Evolutionary conservation across 441 rosid genomes (phyloP).

Genomic region (Corymbia calophylla): DNA sequence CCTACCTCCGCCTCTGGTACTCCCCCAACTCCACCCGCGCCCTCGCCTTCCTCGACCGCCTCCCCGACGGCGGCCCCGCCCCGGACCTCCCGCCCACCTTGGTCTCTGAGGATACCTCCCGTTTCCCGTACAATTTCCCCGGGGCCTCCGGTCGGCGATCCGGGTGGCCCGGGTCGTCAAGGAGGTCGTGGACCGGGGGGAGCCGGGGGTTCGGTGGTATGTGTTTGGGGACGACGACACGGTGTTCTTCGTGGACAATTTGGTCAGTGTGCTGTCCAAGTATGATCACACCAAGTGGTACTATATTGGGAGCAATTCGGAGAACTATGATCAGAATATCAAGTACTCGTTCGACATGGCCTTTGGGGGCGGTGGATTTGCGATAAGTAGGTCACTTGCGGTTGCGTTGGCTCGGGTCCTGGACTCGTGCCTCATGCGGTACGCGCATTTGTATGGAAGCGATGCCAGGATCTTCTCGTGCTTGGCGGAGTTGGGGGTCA

Average conservation of each 20-base stretch:
- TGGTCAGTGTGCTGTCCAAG: constrained; percentile 60
- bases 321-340: constrained; percentile 68
- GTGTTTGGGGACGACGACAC: constrained; percentile 97
- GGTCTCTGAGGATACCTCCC: constrained; percentile 50
- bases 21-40: constrained; percentile 57
- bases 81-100: constrained; percentile 47
- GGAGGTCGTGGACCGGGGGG: constrained; percentile 58
- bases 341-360: constrained; percentile 83
- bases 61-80: not conserved
- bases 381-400: constrained; percentile 60
- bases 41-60: constrained; percentile 55
- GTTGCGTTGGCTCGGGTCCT: constrained; percentile 54
- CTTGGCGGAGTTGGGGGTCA: constrained; percentile 83
- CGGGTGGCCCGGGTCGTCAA: constrained; percentile 78
- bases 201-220: constrained; percentile 68
- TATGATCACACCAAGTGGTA: constrained; percentile 69
- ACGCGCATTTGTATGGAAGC: constrained; percentile 74
- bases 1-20: constrained; percentile 78
- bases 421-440: constrained; percentile 74
- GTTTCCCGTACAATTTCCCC: constrained; percentile 64
- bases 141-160: constrained; percentile 77
- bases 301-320: constrained; percentile 78
- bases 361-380: constrained; percentile 93
- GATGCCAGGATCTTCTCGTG: constrained; percentile 81
- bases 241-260: constrained; percentile 70